Evolutionary conservation across 371 early-diverging fungal species (phyloP).

Genomic region (Syncephalastrum monosporum): DNA sequence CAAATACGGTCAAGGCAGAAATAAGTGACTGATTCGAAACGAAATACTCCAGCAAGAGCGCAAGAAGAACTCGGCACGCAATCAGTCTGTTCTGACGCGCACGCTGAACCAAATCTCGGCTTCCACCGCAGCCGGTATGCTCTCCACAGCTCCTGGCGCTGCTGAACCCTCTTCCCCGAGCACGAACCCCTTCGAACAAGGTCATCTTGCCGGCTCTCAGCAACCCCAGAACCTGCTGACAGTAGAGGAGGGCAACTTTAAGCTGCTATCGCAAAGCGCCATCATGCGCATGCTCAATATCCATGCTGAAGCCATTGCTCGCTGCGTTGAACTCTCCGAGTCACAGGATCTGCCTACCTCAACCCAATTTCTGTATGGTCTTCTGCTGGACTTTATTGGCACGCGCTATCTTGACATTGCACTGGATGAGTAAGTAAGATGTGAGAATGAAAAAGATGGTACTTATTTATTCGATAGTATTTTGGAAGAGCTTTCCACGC

Average conservation of each 20-base stretch:
- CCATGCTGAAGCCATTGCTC: constrained; percentile 82
- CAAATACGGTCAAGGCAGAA: background rate
- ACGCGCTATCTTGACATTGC: constrained; percentile 79
- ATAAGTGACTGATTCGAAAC: background rate
- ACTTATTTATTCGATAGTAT: constrained; percentile 40
- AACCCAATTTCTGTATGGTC: constrained; percentile 61
- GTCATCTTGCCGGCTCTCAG: constrained; percentile 5
- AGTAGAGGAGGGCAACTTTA: constrained; percentile 47
- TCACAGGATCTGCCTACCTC: constrained; percentile 57
- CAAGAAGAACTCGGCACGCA: constrained; percentile 55
- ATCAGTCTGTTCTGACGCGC: constrained; percentile 67
- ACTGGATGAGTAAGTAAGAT: constrained; percentile 69
- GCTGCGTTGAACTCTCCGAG: constrained; percentile 80
- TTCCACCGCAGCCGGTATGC: constrained; percentile 29
- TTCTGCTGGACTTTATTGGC: constrained; percentile 75
- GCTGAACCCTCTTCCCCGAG: constrained; percentile 10
- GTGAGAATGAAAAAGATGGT: background rate
- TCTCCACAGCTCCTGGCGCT: constrained; percentile 19
- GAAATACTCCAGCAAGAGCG: constrained; percentile 48
- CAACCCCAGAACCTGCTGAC: constrained; percentile 21
- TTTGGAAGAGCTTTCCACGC: constrained; percentile 72
- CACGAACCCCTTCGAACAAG: constrained; percentile 18
- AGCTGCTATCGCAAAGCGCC: constrained; percentile 57
- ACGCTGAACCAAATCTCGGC: constrained; percentile 72
- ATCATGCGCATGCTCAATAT: constrained; percentile 71